phyloP scores from a whole-genome alignment of 345 rosid genomes.

The Pistacia vera region DNA sequence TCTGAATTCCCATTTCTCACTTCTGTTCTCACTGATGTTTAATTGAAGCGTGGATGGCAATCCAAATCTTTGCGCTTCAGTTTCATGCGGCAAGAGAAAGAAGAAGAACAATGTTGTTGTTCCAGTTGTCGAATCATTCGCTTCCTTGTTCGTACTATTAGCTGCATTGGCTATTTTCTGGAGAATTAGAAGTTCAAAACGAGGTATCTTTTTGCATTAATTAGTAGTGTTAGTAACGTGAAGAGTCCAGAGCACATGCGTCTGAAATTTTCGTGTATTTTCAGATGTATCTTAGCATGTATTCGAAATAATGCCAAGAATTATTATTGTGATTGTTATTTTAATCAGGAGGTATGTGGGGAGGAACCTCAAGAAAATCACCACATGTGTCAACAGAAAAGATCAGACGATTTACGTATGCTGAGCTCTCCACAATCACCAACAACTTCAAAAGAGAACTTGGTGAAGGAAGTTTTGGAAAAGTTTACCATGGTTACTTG shows the following conservation, averaged over 20 bases:
- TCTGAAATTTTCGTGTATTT: too few species aligned
- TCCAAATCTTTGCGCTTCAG: conserved; percentile 23
- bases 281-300: too few species aligned
- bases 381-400: neutral
- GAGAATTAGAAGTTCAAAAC: conserved; percentile 7
- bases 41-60: conserved; percentile 27
- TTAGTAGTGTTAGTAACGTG: too few species aligned
- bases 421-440: conserved; percentile 34
- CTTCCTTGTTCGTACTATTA: conserved; percentile 5
- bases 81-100: conserved; percentile 16
- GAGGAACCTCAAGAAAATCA: too few species aligned
- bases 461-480: conserved; percentile 46
- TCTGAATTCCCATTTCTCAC: neutral
- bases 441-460: conserved; percentile 33
- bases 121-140: conserved; percentile 20
- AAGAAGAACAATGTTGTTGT: conserved; percentile 13
- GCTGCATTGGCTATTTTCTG: conserved; percentile 11
- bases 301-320: neutral
- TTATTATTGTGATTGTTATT: too few species aligned
- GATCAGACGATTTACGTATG: conserved; percentile 23
- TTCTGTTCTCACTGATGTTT: conserved; percentile 6
- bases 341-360: too few species aligned
- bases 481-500: conserved; percentile 35
- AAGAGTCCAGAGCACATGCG: too few species aligned
- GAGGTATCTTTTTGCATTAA: neutral